Evolutionary conservation across 805 yeast genomes (phyloP).

Genomic region (Saccharomyces cerevisiae): DNA sequence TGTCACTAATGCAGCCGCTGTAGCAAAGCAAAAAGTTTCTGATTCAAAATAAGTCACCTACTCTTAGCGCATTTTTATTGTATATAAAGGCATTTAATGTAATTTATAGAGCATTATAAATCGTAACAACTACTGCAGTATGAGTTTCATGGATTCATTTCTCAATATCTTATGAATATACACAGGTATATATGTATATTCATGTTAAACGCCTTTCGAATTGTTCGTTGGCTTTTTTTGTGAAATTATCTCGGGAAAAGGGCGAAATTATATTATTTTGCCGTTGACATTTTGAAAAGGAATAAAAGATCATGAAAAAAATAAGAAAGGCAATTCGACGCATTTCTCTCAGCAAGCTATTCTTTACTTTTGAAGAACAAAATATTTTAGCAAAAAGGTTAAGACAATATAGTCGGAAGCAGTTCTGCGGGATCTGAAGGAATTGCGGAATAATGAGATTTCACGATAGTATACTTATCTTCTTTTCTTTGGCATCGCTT

Average conservation of each 20-base stretch:
- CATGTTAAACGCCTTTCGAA: not conserved
- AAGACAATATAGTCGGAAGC: not conserved
- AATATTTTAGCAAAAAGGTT: not conserved
- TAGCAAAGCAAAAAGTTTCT: slow-evolving; percentile 10
- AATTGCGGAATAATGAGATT: not conserved
- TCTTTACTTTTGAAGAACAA: not conserved
- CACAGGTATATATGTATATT: no score
- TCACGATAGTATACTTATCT: not conserved
- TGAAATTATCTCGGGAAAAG: not conserved
- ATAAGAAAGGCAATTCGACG: not conserved
- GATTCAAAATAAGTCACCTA: not conserved
- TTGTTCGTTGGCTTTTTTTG: not conserved
- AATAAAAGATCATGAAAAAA: not conserved
- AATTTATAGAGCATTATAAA: not conserved
- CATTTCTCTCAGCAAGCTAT: not conserved
- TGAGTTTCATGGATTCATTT: not conserved
- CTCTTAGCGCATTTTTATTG: not conserved
- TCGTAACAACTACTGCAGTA: not conserved
- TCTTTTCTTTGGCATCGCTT: not conserved
- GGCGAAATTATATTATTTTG: not conserved
- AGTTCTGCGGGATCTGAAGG: not conserved
- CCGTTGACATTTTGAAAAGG: not conserved
- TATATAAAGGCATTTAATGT: not conserved
- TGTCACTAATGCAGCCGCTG: slow-evolving; percentile 30
- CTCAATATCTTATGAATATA: no score